Evolutionary conservation across 169 alveolate genomes (phyloP), one percentile per base, ranked within the genome.

Genomic region (Eimeria falciformis): DNA sequence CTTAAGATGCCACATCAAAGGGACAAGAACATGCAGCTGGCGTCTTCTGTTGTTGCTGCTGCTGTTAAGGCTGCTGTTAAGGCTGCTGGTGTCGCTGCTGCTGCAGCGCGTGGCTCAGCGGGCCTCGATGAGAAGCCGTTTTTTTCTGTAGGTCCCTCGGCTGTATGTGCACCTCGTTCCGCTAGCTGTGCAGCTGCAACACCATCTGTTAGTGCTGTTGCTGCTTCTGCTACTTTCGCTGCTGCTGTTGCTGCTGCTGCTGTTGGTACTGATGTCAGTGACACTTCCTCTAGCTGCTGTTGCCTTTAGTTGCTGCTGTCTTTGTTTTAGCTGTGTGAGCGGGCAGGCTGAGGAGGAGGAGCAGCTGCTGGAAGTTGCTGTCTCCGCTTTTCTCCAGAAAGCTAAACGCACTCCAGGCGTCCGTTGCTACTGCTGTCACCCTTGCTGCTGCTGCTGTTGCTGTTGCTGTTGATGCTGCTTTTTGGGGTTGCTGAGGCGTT

Each of bases 341-440:
- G 1, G 12, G 33, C 73, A 50, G 62, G 62, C 62, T 12, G 18
- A 21, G 18, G 62, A 50, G 18, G 62, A 50, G 62, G 23, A 50
- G 23, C 3, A 50, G 11, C 62, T 50, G 62, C 62, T 50, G 62
- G 62, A 50, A 21, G 18, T 12, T 0, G 62, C 62, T 12, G 62
- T 50, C 62, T 12, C 11, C 1, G 62, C 23, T 1, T 50, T 50
- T 50, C 18, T 21, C 11, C 11, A 50, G 18, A 1, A 0, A 21
- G 62, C 62, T 21, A 50, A 50, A 21, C 23, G n/a, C 18, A 12
- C 23, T 12, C 62, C 11, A 50, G 23, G 23, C 23, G 11, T 62
- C 37, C n/a, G 73, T n/a, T 62, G 73, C 73, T 62, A 29, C 73
- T 62, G 73, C 73, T 62, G 73, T 29, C n/a, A 29, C 73, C n/a